Percentiles rank a stretch among this genome's conserved stretches.
Conservation (phyloP, 2,329 filamentous ascomycete genomes). For the Pezicula radicicola region DNA sequence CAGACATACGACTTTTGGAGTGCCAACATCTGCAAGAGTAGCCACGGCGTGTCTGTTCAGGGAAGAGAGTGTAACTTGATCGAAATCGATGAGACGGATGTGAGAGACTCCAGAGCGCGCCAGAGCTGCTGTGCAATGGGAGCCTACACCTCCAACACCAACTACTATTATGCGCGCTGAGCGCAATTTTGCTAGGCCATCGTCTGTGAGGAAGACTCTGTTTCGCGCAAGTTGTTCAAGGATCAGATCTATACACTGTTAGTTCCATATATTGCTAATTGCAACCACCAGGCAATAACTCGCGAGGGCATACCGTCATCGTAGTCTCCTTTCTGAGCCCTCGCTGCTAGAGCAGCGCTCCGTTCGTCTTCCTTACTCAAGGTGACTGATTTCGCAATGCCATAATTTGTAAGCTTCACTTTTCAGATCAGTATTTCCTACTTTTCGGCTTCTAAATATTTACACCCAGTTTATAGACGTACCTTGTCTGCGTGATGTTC, state of each 20-base stretch:
- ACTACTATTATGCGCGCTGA: constrained; percentile 84
- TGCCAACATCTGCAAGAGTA: constrained; percentile 89
- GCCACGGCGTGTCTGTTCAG: constrained; percentile 95
- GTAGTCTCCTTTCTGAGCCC: constrained; percentile 61
- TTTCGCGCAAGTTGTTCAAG: constrained; percentile 93
- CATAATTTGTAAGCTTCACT: constrained; percentile 48
- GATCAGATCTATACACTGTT: constrained; percentile 65
- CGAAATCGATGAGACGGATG: constrained; percentile 90
- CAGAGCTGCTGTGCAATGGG: constrained; percentile 82
- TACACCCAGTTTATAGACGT: constrained; percentile 8
- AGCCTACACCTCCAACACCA: constrained; percentile 91
- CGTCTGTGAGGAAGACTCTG: constrained; percentile 81
- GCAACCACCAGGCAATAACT: not conserved
- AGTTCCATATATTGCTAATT: not conserved
- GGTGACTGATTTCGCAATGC: constrained; percentile 27
- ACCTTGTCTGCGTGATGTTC: constrained; percentile 35
- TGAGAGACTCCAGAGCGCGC: constrained; percentile 86
- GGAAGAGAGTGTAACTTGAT: constrained; percentile 93
- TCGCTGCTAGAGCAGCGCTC: constrained; percentile 54
- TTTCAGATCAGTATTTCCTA: constrained; percentile 31
- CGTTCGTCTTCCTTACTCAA: constrained; percentile 59
- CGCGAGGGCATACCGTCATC: constrained; percentile 43
- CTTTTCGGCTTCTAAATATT: not conserved
- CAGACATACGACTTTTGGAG: constrained; percentile 85
- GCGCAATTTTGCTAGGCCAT: constrained; percentile 76